Conservation (phyloP, 2,329 filamentous ascomycete genomes). For the Aspergillus tubingensis region DNA sequence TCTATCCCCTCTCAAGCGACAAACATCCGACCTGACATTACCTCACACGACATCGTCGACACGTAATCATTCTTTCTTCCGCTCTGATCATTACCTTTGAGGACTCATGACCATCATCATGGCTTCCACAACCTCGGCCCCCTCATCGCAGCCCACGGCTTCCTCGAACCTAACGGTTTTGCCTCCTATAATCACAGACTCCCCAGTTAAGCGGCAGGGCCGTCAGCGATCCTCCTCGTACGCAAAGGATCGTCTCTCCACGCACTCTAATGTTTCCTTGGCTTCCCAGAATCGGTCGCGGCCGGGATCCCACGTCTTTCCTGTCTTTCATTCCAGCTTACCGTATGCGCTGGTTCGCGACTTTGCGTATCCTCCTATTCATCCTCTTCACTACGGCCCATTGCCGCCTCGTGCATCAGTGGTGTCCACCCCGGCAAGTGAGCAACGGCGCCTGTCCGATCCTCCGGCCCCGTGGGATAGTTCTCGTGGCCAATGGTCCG, state of each 20-base stretch:
- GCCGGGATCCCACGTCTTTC: constrained; percentile 78
- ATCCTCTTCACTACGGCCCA: constrained; percentile 94
- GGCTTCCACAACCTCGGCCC: constrained; percentile 39
- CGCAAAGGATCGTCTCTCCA: constrained; percentile 78
- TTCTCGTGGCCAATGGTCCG: constrained; percentile 60
- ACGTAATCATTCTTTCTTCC: constrained; percentile 17
- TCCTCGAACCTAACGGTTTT: constrained; percentile 34
- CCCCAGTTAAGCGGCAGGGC: constrained; percentile 59
- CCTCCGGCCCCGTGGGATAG: constrained; percentile 72
- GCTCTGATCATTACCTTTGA: constrained; percentile 10
- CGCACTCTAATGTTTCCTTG: constrained; percentile 73
- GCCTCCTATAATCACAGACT: constrained; percentile 55
- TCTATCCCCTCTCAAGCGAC: constrained; percentile 18
- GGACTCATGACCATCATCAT: constrained; percentile 36
- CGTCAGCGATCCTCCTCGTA: constrained; percentile 72
- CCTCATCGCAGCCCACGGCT: constrained; percentile 30
- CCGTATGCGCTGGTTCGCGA: constrained; percentile 90
- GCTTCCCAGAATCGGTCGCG: constrained; percentile 64
- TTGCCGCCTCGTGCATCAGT: constrained; percentile 71
- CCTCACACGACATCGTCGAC: constrained; percentile 14
- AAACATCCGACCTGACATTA: constrained; percentile 25
- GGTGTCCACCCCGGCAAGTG: constrained; percentile 81
- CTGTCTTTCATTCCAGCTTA: constrained; percentile 80
- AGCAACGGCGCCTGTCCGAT: constrained; percentile 79
- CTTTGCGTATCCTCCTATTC: constrained; percentile 82